These are phyloP conservation scores for Pseudotsuga menziesii DNA, from an alignment of 75 land plant genomes.

Conservation along the genomic window DNA sequence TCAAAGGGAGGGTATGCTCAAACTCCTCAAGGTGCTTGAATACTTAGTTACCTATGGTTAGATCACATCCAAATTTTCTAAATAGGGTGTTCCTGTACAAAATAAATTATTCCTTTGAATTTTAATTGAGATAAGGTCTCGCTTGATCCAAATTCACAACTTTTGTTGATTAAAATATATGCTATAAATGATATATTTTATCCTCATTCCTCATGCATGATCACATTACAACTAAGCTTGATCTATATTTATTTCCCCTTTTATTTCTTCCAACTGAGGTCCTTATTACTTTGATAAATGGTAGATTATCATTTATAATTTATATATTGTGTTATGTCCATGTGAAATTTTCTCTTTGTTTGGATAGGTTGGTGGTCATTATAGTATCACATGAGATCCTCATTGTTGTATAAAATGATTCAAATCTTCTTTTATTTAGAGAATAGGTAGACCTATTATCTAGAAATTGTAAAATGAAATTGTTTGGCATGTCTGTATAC, in stretches of 20 bases:
- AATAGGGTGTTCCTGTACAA: neutral
- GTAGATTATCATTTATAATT: neutral
- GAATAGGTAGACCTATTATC: conserved; percentile 55
- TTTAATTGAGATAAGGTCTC: neutral
- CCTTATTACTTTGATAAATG: too few relatives aligned
- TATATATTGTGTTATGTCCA: conserved; percentile 14
- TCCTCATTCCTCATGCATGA: too few relatives aligned
- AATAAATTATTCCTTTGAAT: neutral
- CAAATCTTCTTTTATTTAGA: conserved; percentile 59
- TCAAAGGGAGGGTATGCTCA: neutral
- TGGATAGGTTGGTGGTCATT: conserved; percentile 87
- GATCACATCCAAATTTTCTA: neutral
- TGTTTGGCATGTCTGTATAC: neutral
- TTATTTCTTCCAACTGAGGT: too few relatives aligned
- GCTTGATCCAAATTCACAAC: too few relatives aligned
- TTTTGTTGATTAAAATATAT: too few relatives aligned
- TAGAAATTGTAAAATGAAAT: neutral
- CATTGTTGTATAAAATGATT: conserved; percentile 76
- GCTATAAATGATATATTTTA: too few relatives aligned
- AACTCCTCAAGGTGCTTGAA: neutral
- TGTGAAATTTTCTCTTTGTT: conserved; percentile 60
- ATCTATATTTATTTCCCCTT: too few relatives aligned
- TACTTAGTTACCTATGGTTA: neutral
- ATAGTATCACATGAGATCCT: conserved; percentile 61
- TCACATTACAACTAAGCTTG: too few relatives aligned